These are phyloP conservation scores for Oryza nivara DNA, from an alignment of 176 grass and related monocot genomes.

Conservation along the genomic window DNA sequence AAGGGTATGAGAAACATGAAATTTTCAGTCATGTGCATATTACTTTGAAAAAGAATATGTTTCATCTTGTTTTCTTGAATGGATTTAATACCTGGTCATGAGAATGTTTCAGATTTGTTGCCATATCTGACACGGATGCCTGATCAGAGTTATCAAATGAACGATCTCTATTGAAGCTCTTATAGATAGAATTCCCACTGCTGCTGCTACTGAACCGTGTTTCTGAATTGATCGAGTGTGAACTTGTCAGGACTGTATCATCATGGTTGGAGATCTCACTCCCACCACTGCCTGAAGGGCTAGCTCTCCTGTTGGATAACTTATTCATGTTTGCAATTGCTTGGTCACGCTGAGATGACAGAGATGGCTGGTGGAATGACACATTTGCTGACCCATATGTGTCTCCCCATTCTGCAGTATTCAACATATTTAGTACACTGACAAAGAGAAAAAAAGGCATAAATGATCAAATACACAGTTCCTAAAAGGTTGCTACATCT, in stretches of 20 bases:
- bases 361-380: slow-evolving; percentile 42
- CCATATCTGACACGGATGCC: slow-evolving; percentile 37
- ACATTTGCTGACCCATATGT: slow-evolving; percentile 42
- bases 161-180: slow-evolving; percentile 44
- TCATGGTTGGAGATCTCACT: slow-evolving; percentile 36
- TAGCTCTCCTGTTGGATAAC: slow-evolving; percentile 33
- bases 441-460: slow-evolving; percentile 8
- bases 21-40: not conserved
- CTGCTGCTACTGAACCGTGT: slow-evolving; percentile 43
- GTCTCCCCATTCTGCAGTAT: slow-evolving; percentile 49
- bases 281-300: slow-evolving; percentile 24
- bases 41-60: not conserved
- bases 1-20: not conserved
- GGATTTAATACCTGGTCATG: slow-evolving; percentile 39
- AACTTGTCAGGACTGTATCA: slow-evolving; percentile 27
- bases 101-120: slow-evolving; percentile 26
- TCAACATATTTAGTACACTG: not conserved
- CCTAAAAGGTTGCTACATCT: not conserved
- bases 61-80: slow-evolving; percentile 24
- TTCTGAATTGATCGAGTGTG: slow-evolving; percentile 35
- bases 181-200: slow-evolving; percentile 54
- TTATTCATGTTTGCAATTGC: slow-evolving; percentile 58
- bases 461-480: not conserved
- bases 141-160: slow-evolving; percentile 21
- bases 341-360: slow-evolving; percentile 57